Evolutionary conservation across 2,329 filamentous ascomycete genomes (phyloP).

Genomic region (Aspergillus udagawae): DNA sequence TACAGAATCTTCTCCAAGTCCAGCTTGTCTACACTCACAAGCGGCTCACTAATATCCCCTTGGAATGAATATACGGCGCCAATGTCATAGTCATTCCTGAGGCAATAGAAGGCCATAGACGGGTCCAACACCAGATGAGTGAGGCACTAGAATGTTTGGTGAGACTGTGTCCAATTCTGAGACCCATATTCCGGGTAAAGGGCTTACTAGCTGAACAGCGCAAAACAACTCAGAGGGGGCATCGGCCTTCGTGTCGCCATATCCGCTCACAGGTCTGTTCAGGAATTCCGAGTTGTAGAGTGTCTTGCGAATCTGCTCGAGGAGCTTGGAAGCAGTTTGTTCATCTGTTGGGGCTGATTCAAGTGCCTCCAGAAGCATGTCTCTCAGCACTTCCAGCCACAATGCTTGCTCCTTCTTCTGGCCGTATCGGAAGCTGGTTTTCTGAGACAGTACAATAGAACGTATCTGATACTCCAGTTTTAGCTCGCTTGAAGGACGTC

Average conservation of each 20-base stretch:
- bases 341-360: neutral
- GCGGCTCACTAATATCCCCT: neutral
- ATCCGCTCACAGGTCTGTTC: slow-evolving; percentile 17
- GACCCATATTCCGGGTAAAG: neutral
- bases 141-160: slow-evolving; percentile 19
- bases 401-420: slow-evolving; percentile 22
- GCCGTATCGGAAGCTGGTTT: slow-evolving; percentile 23
- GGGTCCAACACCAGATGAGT: slow-evolving; percentile 33
- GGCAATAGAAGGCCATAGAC: slow-evolving; percentile 17
- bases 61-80: slow-evolving; percentile 24
- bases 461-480: slow-evolving; percentile 33
- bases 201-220: slow-evolving; percentile 28
- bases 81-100: slow-evolving; percentile 31
- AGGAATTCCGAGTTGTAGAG: slow-evolving; percentile 21
- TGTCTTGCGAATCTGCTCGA: slow-evolving; percentile 16
- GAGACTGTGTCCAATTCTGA: neutral
- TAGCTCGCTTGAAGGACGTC: slow-evolving; percentile 21
- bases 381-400: slow-evolving; percentile 29
- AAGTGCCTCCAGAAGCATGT: slow-evolving; percentile 26
- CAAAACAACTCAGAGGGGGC: slow-evolving; percentile 22
- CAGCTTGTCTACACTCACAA: slow-evolving; percentile 17
- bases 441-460: slow-evolving; percentile 28
- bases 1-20: slow-evolving; percentile 32
- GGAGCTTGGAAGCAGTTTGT: slow-evolving; percentile 18
- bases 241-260: slow-evolving; percentile 2